phyloP scores from a whole-genome alignment of 2,329 filamentous ascomycete genomes.

The Beauveria medogensis region DNA sequence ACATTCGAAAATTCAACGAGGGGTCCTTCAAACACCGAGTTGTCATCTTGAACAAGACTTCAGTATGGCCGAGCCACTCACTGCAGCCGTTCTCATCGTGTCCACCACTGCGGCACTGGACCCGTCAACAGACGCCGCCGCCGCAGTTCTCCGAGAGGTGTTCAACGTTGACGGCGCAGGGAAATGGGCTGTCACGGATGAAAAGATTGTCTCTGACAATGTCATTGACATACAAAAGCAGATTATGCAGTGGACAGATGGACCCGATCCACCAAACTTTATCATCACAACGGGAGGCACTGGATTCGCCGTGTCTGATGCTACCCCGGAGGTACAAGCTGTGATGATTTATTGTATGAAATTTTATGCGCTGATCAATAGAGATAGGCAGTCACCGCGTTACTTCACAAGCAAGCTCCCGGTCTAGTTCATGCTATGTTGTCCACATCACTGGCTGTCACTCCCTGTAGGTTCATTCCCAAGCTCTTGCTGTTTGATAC shows the following conservation, averaged over 20 bases:
- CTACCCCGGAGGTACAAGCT: constrained; percentile 69
- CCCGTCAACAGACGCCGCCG: constrained; percentile 69
- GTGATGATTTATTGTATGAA: background rate
- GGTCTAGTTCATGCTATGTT: constrained; percentile 96
- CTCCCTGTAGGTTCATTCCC: constrained; percentile 63
- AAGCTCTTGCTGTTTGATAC: constrained; percentile 11
- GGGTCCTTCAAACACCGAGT: background rate
- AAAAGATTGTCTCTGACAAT: constrained; percentile 73
- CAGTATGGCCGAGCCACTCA: constrained; percentile 38
- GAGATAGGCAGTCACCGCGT: constrained; percentile 60
- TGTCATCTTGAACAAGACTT: background rate
- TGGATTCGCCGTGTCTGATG: constrained; percentile 78
- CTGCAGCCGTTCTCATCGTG: constrained; percentile 72
- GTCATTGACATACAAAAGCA: constrained; percentile 65
- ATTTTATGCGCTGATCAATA: background rate
- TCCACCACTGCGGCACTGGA: constrained; percentile 84
- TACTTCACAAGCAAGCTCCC: constrained; percentile 79
- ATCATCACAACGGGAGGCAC: constrained; percentile 88
- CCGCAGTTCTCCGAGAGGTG: constrained; percentile 56
- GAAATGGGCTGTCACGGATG: constrained; percentile 63
- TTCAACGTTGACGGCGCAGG: constrained; percentile 58
- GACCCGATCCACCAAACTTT: constrained; percentile 56
- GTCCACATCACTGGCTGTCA: constrained; percentile 71
- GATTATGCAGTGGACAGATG: constrained; percentile 67
- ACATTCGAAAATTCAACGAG: background rate